These are phyloP conservation scores for Aspergillus flavus DNA, from an alignment of 2,329 filamentous ascomycete species.

Conservation along the genomic window DNA sequence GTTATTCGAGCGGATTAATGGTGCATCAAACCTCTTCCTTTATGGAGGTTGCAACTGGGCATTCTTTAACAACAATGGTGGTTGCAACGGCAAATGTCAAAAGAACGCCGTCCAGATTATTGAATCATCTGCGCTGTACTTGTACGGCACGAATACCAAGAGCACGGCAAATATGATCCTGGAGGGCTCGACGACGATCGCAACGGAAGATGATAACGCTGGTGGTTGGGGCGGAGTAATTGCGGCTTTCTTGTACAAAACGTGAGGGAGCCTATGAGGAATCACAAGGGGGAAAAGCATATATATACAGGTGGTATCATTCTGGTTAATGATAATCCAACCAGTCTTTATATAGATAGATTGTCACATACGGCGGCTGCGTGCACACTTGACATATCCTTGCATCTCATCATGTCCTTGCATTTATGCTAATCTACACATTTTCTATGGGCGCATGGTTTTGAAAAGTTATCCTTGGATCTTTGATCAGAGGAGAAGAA, in stretches of 20 bases:
- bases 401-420: not conserved
- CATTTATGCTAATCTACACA: not conserved
- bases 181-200: constrained; percentile 25
- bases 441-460: not conserved
- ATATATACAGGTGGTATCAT: constrained; percentile 5
- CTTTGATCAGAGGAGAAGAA: not conserved
- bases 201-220: constrained; percentile 29
- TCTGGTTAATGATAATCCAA: not conserved
- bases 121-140: constrained; percentile 28
- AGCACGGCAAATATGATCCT: constrained; percentile 34
- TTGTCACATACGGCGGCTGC: not conserved
- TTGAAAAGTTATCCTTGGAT: not conserved
- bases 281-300: not conserved
- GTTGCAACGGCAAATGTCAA: constrained; percentile 41
- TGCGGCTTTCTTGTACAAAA: constrained; percentile 32
- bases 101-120: constrained; percentile 36
- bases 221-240: constrained; percentile 40
- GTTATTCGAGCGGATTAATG: constrained; percentile 31
- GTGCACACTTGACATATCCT: not conserved
- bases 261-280: constrained; percentile 4
- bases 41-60: constrained; percentile 45
- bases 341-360: not conserved
- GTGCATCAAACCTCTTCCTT: constrained; percentile 37
- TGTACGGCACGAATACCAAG: constrained; percentile 35
- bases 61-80: constrained; percentile 41